Base-by-base conservation (phyloP, 177 flowering plant species). In the Vitis hybrid region DNA sequence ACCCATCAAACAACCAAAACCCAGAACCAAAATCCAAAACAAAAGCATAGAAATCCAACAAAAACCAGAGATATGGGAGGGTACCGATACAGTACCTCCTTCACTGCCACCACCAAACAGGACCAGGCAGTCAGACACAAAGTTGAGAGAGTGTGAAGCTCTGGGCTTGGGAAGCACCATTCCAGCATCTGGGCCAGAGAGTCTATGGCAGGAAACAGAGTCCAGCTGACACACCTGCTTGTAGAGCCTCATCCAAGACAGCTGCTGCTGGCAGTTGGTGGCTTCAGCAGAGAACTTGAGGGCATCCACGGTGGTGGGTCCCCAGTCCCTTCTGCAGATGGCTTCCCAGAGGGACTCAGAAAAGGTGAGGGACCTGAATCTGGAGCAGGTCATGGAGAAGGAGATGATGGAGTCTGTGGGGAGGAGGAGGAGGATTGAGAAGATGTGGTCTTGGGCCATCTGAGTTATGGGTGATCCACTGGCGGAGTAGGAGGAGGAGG, bases 61-160 rank as follows among this genome's bases (percentile, higher is more conserved):
- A 51, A 1, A 9, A 19, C 3, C 26, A 60, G 10, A 50, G 7
- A 53, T 10, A 18, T 49, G 49, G 13, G 2, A 13, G 22, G 63
- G 0, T 14, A 56, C 22, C 12, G 2, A 31, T 12, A 65, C 22
- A 3, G 26, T 1, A 94, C 98, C 98, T 89, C 97, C 98, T 48
- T 91, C 97, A 74, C 82, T 87, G 15, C 98, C 98, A 31, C 98
- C 98, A 72, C 98, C 98, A 84, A 90, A 94, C 79, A 94, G 76
- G 48, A 94, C 90, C 80, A 94, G 69, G 64, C 82, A 92, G 69
- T 87, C 88, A 19, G 90, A 82, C 2, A 94, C 90, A 65, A 88
- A 87, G 69, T 90, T 92, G 76, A 94, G 87, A 6, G 97, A 90
- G 72, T 89, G 98, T 48, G 97, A 92, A 74, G 97, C 98, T 79